These are phyloP conservation scores for Alloascoidea hylecoeti DNA, from an alignment of 805 yeast species.

Conservation along the genomic window DNA sequence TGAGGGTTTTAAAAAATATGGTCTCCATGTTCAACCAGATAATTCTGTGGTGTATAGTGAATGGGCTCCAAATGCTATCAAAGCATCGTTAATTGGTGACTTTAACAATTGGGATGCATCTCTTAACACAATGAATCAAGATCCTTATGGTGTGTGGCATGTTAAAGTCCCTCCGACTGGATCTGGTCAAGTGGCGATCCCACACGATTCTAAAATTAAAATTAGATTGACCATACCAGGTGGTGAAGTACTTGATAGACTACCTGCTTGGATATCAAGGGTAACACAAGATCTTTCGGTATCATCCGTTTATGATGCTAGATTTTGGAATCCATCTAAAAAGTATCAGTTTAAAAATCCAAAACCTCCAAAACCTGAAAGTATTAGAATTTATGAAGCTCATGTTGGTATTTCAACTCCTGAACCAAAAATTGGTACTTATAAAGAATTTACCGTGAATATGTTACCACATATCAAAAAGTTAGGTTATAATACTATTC, in stretches of 20 bases:
- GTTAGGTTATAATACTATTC: slow-evolving; percentile 86
- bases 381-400: slow-evolving; percentile 80
- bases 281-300: slow-evolving; percentile 50
- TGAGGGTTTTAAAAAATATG: slow-evolving; percentile 60
- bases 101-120: slow-evolving; percentile 72
- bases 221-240: slow-evolving; percentile 47
- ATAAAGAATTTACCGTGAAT: slow-evolving; percentile 69
- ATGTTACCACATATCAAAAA: slow-evolving; percentile 74
- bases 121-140: slow-evolving; percentile 38
- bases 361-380: slow-evolving; percentile 41
- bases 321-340: slow-evolving; percentile 78
- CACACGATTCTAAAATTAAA: slow-evolving; percentile 72
- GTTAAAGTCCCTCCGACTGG: slow-evolving; percentile 40
- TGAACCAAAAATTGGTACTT: slow-evolving; percentile 73
- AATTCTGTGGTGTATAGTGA: slow-evolving; percentile 54
- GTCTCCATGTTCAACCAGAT: slow-evolving; percentile 51
- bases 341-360: slow-evolving; percentile 45
- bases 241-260: slow-evolving; percentile 62
- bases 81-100: slow-evolving; percentile 78
- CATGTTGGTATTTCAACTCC: slow-evolving; percentile 92
- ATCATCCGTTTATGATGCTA: slow-evolving; percentile 54
- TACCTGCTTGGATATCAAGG: slow-evolving; percentile 82
- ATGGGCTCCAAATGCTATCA: slow-evolving; percentile 81
- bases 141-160: slow-evolving; percentile 60
- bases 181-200: slow-evolving; percentile 47